phyloP scores from a whole-genome alignment of 371 early-diverging fungal species.

The Mucor mucedo region DNA sequence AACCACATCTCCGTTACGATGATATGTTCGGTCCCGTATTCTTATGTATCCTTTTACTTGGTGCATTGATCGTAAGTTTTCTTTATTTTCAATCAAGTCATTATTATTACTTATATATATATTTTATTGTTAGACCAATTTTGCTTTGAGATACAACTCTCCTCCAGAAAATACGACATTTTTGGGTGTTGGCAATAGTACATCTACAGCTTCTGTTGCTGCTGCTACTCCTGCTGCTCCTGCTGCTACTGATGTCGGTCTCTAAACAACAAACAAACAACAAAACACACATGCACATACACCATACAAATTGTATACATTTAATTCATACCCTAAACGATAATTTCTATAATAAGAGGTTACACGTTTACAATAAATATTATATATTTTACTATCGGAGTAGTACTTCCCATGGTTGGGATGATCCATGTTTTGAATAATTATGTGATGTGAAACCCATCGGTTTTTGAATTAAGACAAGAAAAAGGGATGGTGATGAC shows the following conservation, averaged over 20 bases:
- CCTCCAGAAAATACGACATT: slow-evolving; percentile 14
- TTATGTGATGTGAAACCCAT: not conserved
- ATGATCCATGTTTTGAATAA: too few species aligned
- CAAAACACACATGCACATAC: not conserved
- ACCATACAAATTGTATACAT: not conserved
- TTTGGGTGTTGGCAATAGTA: slow-evolving; percentile 21
- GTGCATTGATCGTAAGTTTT: slow-evolving; percentile 80
- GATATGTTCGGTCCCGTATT: slow-evolving; percentile 77
- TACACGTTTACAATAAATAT: not conserved
- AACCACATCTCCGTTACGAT: slow-evolving; percentile 62
- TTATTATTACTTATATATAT: not conserved
- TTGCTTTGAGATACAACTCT: slow-evolving; percentile 25
- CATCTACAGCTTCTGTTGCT: not conserved
- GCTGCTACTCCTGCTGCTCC: slow-evolving; percentile 2
- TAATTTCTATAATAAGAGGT: not conserved
- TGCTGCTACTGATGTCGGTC: not conserved
- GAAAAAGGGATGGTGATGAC: too few species aligned
- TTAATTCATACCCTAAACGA: not conserved
- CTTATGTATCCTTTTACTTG: slow-evolving; percentile 79
- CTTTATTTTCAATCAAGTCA: slow-evolving; percentile 13
- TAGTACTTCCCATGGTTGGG: not conserved
- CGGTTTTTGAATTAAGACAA: not conserved
- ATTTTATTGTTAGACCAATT: slow-evolving; percentile 27
- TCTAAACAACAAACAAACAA: not conserved
- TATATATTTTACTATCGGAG: too few species aligned